Percentiles rank a stretch among this genome's conserved stretches.
Conservation (phyloP, 331 rosid species). For the Acacia pycnantha region DNA sequence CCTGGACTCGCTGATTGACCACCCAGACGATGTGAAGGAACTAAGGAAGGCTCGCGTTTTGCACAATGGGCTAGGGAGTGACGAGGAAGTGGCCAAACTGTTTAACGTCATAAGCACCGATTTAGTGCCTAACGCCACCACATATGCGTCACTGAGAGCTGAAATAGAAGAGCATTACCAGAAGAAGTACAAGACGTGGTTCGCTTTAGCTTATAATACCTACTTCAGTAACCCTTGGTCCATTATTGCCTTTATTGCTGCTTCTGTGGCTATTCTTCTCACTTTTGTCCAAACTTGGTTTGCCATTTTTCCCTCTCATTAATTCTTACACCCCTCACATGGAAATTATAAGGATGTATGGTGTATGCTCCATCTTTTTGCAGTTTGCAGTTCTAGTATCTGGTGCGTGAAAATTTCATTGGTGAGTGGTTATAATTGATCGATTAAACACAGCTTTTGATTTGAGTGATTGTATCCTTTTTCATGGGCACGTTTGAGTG, state of each 20-base stretch:
- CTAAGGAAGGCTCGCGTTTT: background rate
- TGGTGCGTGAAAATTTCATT: background rate
- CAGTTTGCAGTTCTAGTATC: background rate
- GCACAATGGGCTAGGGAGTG: background rate
- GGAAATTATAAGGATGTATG: background rate
- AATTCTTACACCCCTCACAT: background rate
- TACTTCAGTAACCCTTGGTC: background rate
- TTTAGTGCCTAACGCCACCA: background rate
- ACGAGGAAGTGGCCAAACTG: background rate
- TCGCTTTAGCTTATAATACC: background rate
- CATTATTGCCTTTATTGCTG: background rate
- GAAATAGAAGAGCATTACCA: background rate
- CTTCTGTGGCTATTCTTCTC: background rate
- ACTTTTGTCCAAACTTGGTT: background rate
- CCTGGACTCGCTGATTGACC: background rate
- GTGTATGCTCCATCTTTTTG: background rate
- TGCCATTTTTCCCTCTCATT: background rate
- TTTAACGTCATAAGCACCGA: background rate
- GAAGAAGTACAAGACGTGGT: background rate
- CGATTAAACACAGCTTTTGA: background rate
- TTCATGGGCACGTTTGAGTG: background rate
- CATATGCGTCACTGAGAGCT: background rate
- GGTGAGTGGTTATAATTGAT: background rate
- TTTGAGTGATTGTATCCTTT: background rate
- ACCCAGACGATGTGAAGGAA: background rate